phyloP scores from a whole-genome alignment of 164 flowering plant genomes.

The Stephania japonica region DNA sequence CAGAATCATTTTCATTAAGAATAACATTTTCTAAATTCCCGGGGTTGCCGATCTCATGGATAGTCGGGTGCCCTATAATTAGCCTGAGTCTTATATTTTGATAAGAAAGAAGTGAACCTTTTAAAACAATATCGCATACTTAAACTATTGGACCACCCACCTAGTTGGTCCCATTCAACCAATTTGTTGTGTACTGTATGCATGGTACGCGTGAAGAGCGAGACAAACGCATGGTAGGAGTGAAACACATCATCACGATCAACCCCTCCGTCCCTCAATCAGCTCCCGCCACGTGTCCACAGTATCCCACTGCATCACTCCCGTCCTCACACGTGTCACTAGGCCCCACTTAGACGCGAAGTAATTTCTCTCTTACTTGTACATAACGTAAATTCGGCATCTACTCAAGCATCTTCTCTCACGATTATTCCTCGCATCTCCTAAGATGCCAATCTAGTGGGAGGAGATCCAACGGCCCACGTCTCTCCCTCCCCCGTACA shows the following conservation, averaged over 20 bases:
- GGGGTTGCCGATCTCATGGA: too few species aligned
- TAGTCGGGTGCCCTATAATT: too few species aligned
- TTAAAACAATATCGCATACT: too few species aligned
- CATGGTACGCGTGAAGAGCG: neutral
- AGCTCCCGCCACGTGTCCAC: neutral
- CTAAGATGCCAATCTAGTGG: neutral
- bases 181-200: too few species aligned
- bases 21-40: too few species aligned
- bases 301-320: neutral
- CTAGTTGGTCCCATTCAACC: too few species aligned
- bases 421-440: neutral
- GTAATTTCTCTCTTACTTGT: neutral
- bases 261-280: neutral
- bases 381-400: neutral
- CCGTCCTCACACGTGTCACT: neutral
- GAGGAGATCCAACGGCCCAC: neutral
- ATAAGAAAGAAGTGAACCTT: too few species aligned
- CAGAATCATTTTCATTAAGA: too few species aligned
- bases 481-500: neutral
- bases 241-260: neutral
- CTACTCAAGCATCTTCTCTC: constrained; percentile 1
- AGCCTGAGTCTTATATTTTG: too few species aligned
- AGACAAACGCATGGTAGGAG: neutral
- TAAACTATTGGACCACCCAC: too few species aligned
- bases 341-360: neutral